Base-by-base conservation (phyloP, 306 rosid genomes). In the Fagus sylvatica region DNA sequence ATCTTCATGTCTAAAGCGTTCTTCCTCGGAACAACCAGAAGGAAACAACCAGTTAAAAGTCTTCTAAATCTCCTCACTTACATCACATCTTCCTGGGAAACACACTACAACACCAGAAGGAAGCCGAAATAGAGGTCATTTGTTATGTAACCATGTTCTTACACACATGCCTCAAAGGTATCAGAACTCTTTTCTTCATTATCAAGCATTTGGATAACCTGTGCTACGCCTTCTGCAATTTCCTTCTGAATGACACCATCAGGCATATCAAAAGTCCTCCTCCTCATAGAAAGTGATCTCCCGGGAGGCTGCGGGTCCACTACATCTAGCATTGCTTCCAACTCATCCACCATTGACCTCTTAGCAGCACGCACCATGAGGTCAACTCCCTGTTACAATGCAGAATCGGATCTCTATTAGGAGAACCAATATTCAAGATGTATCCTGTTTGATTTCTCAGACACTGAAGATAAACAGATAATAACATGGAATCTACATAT, bases 241-340 rank as follows among this genome's bases (percentile, higher is more conserved):
- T 94, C 98, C 89, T 86, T 84, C 59, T 84, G 85, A 73, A 91
- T 89, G 81, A 77, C 73, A 72, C 91, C 91, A 60, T 84, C 89
- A 15, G 98, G 98, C 97, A 94, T 87, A 43, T 94, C 96, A 11
- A 94, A 94, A 42, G 88, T 89, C 82, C 98, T 91, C 80, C 96
- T 90, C 46, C 84, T 89, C 74, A 93, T 72, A 70, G 98, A 94
- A 9, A 79, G 76, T 13, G 97, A 87, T 81, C 78, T 90, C 82
- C 89, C 86, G 36, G 76, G 36, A 36, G 97, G 97, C 85, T 94
- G 97, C 42, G 97, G 96, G 80, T 94, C 98, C 36, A 90, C 88
- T 77, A 84, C 96, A 41, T 94, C 96, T 40, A 94, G 93, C 93
- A 94, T 91, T 39, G 94, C 96, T 88, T 94, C 98, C 81, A 94